These are phyloP conservation scores for Microcyclospora tardicrescens DNA, from an alignment of 2,329 filamentous ascomycete genomes.

Conservation along the genomic window DNA sequence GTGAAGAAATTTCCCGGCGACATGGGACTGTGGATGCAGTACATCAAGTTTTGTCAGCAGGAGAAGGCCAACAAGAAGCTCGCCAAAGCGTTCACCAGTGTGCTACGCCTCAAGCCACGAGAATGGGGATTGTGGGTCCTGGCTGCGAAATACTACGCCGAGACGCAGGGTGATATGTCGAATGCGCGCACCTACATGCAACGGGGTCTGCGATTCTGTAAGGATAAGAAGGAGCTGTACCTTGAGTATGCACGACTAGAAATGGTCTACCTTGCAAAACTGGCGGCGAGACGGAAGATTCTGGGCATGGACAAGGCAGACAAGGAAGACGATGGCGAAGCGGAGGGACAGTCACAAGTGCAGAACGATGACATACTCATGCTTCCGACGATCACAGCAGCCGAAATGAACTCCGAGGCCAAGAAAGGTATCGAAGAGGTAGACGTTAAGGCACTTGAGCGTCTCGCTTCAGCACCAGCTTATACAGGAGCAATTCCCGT, in stretches of 20 bases:
- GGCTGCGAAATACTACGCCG: constrained; percentile 65
- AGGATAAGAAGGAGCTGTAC: constrained; percentile 61
- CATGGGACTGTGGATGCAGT: constrained; percentile 74
- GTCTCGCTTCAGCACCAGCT: constrained; percentile 59
- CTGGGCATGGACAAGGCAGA: constrained; percentile 45
- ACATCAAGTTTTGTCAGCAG: constrained; percentile 66
- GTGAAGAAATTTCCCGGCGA: constrained; percentile 75
- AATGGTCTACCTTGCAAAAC: constrained; percentile 78
- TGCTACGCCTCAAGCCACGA: constrained; percentile 72
- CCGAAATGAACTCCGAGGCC: constrained; percentile 46
- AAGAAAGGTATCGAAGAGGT: constrained; percentile 36
- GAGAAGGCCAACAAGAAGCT: constrained; percentile 50
- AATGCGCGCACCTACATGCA: constrained; percentile 77
- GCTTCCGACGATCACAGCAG: constrained; percentile 46
- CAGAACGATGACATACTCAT: constrained; percentile 43
- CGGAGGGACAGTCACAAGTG: constrained; percentile 28
- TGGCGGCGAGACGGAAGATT: constrained; percentile 59
- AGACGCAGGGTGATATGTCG: constrained; percentile 73
- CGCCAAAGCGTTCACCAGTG: constrained; percentile 48
- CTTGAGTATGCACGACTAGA: constrained; percentile 82
- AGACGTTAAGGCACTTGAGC: constrained; percentile 46
- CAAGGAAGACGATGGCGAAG: constrained; percentile 25
- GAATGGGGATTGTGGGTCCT: constrained; percentile 75
- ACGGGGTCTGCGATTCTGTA: constrained; percentile 81
- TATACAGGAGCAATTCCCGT: constrained; percentile 87